phyloP scores from a whole-genome alignment of 2,329 filamentous ascomycete species.

The Venturia aucupariae region DNA sequence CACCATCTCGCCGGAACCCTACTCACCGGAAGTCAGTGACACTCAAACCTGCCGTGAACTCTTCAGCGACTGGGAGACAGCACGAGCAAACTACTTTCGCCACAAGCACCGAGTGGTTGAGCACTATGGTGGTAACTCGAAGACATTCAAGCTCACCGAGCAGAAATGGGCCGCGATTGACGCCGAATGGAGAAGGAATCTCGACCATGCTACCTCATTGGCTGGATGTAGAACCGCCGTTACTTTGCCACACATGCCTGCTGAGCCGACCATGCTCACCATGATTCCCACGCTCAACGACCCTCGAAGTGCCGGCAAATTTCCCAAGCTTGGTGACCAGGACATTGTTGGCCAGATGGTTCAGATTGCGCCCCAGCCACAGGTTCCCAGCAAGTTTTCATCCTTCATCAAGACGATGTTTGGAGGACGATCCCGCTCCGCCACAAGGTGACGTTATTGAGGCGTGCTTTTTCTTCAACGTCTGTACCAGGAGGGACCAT shows the following conservation, averaged over 20 bases:
- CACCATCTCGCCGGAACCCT: conserved; percentile 74
- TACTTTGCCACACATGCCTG: conserved; percentile 30
- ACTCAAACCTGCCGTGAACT: conserved; percentile 54
- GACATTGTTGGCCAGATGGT: conserved; percentile 93
- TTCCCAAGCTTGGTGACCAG: conserved; percentile 77
- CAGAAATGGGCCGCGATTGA: conserved; percentile 83
- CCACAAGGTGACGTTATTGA: conserved; percentile 11
- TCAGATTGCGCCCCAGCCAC: conserved; percentile 24
- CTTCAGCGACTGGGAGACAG: conserved; percentile 71
- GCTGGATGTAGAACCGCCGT: conserved; percentile 27
- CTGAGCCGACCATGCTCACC: conserved; percentile 46
- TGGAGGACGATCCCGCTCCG: conserved; percentile 8
- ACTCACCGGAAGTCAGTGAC: conserved; percentile 55
- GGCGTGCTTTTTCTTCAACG: background rate
- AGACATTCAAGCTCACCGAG: conserved; percentile 76
- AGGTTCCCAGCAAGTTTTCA: background rate
- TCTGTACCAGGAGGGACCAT: background rate
- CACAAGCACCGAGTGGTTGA: conserved; percentile 81
- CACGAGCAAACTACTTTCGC: conserved; percentile 78
- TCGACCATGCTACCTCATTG: conserved; percentile 40
- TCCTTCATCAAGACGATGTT: conserved; percentile 11
- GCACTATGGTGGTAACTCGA: conserved; percentile 83
- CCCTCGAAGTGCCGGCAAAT: conserved; percentile 63
- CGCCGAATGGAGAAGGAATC: conserved; percentile 53
- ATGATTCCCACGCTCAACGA: conserved; percentile 62